Conservation (phyloP, 768 basidiomycete genomes). For the Suillus subalutaceus region DNA sequence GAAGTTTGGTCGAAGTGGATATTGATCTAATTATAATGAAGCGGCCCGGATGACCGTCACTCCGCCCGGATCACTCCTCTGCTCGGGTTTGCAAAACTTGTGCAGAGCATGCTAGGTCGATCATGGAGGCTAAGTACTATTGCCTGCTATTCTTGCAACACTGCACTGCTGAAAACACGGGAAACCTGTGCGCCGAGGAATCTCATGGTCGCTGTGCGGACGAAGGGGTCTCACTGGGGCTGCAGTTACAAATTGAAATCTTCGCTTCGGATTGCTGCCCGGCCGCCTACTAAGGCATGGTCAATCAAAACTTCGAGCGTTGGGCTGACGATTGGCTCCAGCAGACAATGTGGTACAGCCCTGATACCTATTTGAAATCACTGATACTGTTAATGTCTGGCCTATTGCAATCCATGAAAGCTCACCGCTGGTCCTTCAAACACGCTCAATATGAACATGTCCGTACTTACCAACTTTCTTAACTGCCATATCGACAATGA, state of each 20-base stretch:
- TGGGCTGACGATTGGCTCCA: neutral
- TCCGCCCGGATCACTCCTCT: constrained; percentile 1
- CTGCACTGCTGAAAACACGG: neutral
- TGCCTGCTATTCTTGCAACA: constrained; percentile 5
- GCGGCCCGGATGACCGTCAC: neutral
- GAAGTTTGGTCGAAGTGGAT: neutral
- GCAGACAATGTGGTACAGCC: neutral
- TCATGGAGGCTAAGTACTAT: neutral
- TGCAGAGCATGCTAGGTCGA: neutral
- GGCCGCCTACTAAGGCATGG: neutral
- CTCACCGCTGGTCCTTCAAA: neutral
- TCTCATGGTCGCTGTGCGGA: neutral
- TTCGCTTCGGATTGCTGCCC: neutral
- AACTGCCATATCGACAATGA: neutral
- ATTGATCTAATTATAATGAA: neutral
- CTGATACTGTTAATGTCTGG: neutral
- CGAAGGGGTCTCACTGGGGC: neutral
- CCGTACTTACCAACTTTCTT: neutral
- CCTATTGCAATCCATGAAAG: neutral
- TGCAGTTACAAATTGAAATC: neutral
- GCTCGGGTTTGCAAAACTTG: neutral
- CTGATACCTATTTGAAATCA: neutral
- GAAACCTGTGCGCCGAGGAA: neutral
- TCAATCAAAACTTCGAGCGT: neutral
- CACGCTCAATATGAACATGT: neutral